Evolutionary conservation across 108 stramenopile genomes (phyloP).

Genomic region (Cyclostephanos tholiformis): DNA sequence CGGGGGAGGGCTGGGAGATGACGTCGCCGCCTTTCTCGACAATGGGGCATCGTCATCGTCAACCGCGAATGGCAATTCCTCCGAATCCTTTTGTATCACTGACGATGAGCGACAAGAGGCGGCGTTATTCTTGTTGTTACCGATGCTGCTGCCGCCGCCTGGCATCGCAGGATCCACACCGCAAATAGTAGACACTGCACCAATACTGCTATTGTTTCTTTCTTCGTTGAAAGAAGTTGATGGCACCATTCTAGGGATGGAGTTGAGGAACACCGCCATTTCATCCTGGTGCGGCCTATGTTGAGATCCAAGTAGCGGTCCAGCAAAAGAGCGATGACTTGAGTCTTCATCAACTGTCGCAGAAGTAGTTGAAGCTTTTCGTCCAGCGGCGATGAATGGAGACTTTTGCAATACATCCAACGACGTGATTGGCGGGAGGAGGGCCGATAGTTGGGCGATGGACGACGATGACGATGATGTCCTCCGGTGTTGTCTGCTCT

Average conservation of each 20-base stretch:
- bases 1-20: slow-evolving; percentile 16
- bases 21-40: slow-evolving; percentile 5
- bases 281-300: slow-evolving; percentile 10
- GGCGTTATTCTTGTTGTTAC: neutral
- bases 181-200: slow-evolving; percentile 12
- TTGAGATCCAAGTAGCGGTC: too few species aligned
- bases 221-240: slow-evolving; percentile 6
- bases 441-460: slow-evolving; percentile 1
- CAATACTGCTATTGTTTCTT: slow-evolving; percentile 21
- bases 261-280: slow-evolving; percentile 33
- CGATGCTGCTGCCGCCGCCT: neutral
- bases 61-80: slow-evolving; percentile 52
- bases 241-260: slow-evolving; percentile 44
- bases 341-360: neutral
- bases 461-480: slow-evolving; percentile 36
- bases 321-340: neutral
- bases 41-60: slow-evolving; percentile 40
- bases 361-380: neutral
- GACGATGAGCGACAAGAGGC: neutral
- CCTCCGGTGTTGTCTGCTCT: neutral
- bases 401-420: slow-evolving; percentile 44
- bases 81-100: slow-evolving; percentile 17
- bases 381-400: slow-evolving; percentile 24
- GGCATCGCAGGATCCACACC: slow-evolving; percentile 16
- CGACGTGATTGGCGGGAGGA: slow-evolving; percentile 47